Conservation (phyloP, 176 grass and related monocot species). For the Oryza meridionalis region DNA sequence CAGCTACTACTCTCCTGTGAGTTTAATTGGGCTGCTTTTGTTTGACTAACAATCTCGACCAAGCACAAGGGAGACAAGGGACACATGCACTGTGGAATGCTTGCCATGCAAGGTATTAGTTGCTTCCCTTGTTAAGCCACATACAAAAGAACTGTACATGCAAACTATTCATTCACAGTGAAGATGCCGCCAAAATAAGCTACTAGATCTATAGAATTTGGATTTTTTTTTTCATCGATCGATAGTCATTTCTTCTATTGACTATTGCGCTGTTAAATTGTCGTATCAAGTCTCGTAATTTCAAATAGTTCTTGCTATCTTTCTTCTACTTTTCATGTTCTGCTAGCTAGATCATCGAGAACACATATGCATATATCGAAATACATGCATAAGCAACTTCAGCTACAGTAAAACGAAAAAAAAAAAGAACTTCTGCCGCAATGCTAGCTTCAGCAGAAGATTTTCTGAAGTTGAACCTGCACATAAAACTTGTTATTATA, state of each 20-base stretch:
- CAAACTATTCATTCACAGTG: constrained; percentile 6
- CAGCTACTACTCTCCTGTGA: neutral
- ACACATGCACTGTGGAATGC: constrained; percentile 52
- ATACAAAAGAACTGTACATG: neutral
- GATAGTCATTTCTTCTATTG: no score
- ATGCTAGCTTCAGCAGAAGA: neutral
- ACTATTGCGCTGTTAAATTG: neutral
- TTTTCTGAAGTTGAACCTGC: neutral
- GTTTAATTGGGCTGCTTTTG: constrained; percentile 32
- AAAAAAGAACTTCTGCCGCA: neutral
- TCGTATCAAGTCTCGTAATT: neutral
- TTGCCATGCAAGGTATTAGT: constrained; percentile 47
- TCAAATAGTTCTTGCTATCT: neutral
- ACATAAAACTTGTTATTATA: neutral
- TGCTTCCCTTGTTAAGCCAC: constrained; percentile 40
- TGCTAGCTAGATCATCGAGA: neutral
- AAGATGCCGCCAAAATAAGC: neutral
- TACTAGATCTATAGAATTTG: neutral
- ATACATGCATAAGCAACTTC: no score
- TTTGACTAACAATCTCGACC: constrained; percentile 51
- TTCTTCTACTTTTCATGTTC: neutral
- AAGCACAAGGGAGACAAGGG: constrained; percentile 41
- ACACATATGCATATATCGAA: neutral
- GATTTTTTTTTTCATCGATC: no score
- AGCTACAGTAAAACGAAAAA: neutral